Base-by-base conservation (phyloP, 345 rosid species). In the Eucalyptus albens region DNA sequence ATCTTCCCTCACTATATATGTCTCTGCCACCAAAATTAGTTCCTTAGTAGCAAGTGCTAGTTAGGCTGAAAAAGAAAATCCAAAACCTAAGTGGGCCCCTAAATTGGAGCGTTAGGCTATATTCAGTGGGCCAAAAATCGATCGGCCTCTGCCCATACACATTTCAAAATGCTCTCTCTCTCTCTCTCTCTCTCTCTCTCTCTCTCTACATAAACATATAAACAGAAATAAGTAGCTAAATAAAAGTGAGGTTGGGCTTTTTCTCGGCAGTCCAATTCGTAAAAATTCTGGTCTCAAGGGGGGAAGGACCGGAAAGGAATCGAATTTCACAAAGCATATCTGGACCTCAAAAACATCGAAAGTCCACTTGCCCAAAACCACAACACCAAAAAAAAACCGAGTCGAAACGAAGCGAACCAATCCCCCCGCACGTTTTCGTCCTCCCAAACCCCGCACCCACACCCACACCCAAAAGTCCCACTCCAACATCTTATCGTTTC, bases 161-260 rank as follows among this genome's bases (percentile, higher is more conserved):
- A 72, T 9, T 72, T 33, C 45, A 72, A 37, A 72, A 1, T 7
- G 44, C 11, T 5, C 24, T 19, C 37, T 15, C 40, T n/a, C n/a
- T n/a, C n/a, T n/a, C n/a, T n/a, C 37, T 15, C 11, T 31, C 80
- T 56, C 27, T 56, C 60, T 56, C 16, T n/a, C 17, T 31, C 42
- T 69, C 22, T 69, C 2, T 33, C 21, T 6, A 19, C 45, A 37
- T 21, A 72, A 4, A 37, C 42, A 69, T 4, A n/a, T n/a, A 17
- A 31, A 17, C 9, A 33, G 0, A 17, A 69, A 10, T 0, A 72
- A 33, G 9, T 0, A 31, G 59, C 11, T 8, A 31, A 15, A 67
- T 65, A 3, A n/a, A 31, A 69, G 19, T 33, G 5, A 31, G 14
- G 26, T 11, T 77, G 83, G 83, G 83, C 83, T 6, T 77, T 37